Evolutionary conservation across 2,329 filamentous ascomycete species (phyloP), one percentile per base, ranked within the genome.

Genomic region (Epichloe aotearoae): DNA sequence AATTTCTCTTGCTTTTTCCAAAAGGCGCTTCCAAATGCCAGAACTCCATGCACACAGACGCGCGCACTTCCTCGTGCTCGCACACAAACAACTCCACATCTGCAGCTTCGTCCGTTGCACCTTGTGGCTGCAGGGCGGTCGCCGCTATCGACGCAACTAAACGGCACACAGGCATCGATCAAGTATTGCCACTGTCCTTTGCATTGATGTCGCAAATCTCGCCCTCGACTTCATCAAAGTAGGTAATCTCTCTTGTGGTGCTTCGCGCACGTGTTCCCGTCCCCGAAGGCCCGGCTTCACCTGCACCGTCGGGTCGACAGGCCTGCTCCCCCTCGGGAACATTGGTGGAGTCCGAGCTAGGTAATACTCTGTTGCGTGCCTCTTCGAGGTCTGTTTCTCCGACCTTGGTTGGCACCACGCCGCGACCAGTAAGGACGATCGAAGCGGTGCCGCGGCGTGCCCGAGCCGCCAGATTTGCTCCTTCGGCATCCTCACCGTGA

Each of bases 191-290:
- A 11, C 10, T 34, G 26, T 19, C 23, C 47, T 17, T 50, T 46
- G 15, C n/a, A 8, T 37, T 36, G 4, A 40, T 20, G 15, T 38
- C 41, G 7, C 30, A 26, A 40, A 15, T 39, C 15, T 34, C 30
- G 5, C 10, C 3, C 17, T 10, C 33, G 20, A 54, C 34, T 34
- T 54, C 50, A 26, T 54, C 52, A 17, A 42, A 47, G 19, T 50
- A 54, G 36, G 46, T 39, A 4, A 54, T 51, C 3, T 54, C 52
- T 20, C 52, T 46, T 43, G 49, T 48, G 15, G 39, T 19, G 37
- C 51, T 47, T 11, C 41, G 47, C 7, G 40, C 42, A 19, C 46
- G 46, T 15, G 46, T 53, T 19, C 30, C 30, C 17, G 33, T 42
- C 30, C 42, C 49, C 5, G 40, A 20, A 12, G 33, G 23, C 26